These are phyloP conservation scores for Saitozyma podzolica DNA, from an alignment of 768 basidiomycete genomes.

Conservation along the genomic window DNA sequence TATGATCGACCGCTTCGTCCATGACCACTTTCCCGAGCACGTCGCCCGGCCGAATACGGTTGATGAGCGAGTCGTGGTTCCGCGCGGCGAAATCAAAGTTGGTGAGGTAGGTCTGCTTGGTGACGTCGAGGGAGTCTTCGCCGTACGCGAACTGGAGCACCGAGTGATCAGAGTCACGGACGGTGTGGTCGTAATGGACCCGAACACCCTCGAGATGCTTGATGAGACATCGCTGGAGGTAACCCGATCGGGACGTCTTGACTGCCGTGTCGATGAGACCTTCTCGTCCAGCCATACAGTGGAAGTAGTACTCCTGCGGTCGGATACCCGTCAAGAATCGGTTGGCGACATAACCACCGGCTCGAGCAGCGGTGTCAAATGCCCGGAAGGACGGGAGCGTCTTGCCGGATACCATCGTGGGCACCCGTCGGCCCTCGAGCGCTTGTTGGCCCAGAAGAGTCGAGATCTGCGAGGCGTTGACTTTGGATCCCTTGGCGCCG, in stretches of 20 bases:
- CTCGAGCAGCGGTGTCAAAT: constrained; percentile 97
- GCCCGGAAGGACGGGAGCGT: constrained; percentile 94
- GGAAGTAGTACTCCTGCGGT: constrained; percentile 99
- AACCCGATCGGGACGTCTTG: constrained; percentile 97
- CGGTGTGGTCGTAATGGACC: constrained; percentile 96
- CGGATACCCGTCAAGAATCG: constrained; percentile 97
- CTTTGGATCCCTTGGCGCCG: constrained; percentile 95
- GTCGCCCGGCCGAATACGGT: constrained; percentile 64
- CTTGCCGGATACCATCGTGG: constrained; percentile 98
- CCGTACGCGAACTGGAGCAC: constrained; percentile 97
- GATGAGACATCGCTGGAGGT: constrained; percentile 95
- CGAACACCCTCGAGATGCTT: constrained; percentile 97
- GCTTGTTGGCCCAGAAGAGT: constrained; percentile 97
- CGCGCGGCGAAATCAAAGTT: constrained; percentile 91
- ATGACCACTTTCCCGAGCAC: constrained; percentile 62
- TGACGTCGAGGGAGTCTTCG: constrained; percentile 93
- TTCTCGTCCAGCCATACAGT: constrained; percentile 99
- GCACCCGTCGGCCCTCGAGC: constrained; percentile 95
- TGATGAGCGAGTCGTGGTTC: constrained; percentile 77
- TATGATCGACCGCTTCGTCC: constrained; percentile 68
- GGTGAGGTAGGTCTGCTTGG: constrained; percentile 90
- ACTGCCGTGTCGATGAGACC: constrained; percentile 99
- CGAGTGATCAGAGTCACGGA: constrained; percentile 89
- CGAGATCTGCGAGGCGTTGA: constrained; percentile 98
- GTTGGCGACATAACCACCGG: constrained; percentile 96